Evolutionary conservation across 805 yeast species (phyloP).

Genomic region (Kregervanrija delftensis): DNA sequence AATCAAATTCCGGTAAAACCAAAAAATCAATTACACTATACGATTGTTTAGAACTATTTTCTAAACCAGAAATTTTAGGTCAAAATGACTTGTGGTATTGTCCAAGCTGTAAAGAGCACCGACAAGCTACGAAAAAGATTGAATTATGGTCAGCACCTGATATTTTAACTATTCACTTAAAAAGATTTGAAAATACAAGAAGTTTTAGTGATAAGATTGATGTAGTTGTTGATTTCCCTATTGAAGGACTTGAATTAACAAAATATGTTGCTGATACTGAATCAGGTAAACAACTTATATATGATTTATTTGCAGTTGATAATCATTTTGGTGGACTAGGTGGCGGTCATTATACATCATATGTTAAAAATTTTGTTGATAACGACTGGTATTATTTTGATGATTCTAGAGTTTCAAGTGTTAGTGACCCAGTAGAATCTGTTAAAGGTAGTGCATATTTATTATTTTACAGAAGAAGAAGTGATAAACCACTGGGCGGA

Average conservation of each 20-base stretch:
- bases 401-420: conserved; percentile 65
- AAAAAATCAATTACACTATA: conserved; percentile 48
- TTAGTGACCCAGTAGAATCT: conserved; percentile 50
- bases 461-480: conserved; percentile 67
- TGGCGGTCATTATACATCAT: conserved; percentile 96
- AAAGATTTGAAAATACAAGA: conserved; percentile 79
- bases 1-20: conserved; percentile 20
- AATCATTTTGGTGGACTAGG: conserved; percentile 96
- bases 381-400: conserved; percentile 84
- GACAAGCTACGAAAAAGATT: conserved; percentile 84
- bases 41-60: conserved; percentile 70
- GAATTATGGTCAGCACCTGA: conserved; percentile 95
- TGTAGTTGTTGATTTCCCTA: conserved; percentile 80
- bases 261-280: conserved; percentile 41
- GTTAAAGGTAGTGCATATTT: conserved; percentile 80
- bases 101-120: conserved; percentile 80
- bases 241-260: conserved; percentile 69
- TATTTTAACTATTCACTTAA: conserved; percentile 79
- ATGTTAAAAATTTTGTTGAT: conserved; percentile 72
- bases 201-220: conserved; percentile 87
- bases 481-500: conserved; percentile 40
- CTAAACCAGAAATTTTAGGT: conserved; percentile 78
- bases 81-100: conserved; percentile 93
- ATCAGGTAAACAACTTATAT: conserved; percentile 36
- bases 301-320: conserved; percentile 88